These are phyloP conservation scores for Aspergillus funiculosus DNA, from an alignment of 495 filamentous ascomycete genomes.

Conservation along the genomic window DNA sequence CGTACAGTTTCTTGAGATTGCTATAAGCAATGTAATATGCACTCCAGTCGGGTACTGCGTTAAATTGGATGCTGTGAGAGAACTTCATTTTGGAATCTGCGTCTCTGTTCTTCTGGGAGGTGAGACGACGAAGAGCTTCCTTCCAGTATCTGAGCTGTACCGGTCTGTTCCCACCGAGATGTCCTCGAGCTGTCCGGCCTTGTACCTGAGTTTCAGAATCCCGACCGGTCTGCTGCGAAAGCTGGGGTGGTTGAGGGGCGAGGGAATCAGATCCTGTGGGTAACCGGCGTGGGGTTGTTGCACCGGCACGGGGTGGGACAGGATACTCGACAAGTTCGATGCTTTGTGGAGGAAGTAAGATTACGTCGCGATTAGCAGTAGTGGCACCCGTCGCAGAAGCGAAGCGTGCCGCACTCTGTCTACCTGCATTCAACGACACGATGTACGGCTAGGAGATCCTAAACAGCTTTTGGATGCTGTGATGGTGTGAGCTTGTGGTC, in stretches of 20 bases:
- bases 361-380: slow-evolving; percentile 19
- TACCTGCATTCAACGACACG: slow-evolving; percentile 29
- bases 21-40: slow-evolving; percentile 95
- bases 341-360: slow-evolving; percentile 23
- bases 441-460: slow-evolving; percentile 9
- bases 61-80: slow-evolving; percentile 98
- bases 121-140: slow-evolving; percentile 32
- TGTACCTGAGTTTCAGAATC: not conserved
- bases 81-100: slow-evolving; percentile 88
- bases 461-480: slow-evolving; percentile 1
- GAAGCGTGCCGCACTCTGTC: slow-evolving; percentile 24
- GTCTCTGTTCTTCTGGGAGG: slow-evolving; percentile 25
- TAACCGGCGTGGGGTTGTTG: slow-evolving; percentile 1
- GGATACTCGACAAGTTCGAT: slow-evolving; percentile 32
- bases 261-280: slow-evolving; percentile 4
- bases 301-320: slow-evolving; percentile 15
- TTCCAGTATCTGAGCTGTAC: slow-evolving; percentile 34
- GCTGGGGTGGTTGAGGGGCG: not conserved
- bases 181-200: not conserved
- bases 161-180: slow-evolving; percentile 12
- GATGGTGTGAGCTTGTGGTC: no score
- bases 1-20: slow-evolving; percentile 97
- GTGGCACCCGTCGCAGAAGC: slow-evolving; percentile 29
- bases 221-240: not conserved
- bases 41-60: slow-evolving; percentile 98